Evolutionary conservation across 495 filamentous ascomycete species (phyloP).

Genomic region (Hypomontagnella monticulosa): DNA sequence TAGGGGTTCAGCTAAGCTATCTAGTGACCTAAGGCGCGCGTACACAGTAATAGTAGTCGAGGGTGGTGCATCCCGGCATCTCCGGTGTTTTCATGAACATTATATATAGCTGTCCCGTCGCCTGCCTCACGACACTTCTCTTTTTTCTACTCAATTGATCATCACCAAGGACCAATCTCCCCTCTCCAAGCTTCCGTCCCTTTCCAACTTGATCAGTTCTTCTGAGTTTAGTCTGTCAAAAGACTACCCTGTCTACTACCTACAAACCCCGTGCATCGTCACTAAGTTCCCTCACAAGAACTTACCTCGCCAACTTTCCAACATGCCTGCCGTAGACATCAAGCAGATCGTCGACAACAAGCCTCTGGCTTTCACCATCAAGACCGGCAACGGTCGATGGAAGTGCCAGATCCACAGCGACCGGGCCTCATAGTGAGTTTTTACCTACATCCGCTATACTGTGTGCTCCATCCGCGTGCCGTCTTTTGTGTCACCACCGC

Average conservation of each 20-base stretch:
- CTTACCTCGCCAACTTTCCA: constrained; percentile 33
- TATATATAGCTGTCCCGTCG: constrained; percentile 35
- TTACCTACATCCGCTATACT: too few species aligned
- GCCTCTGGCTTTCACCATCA: constrained; percentile 56
- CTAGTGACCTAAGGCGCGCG: background rate
- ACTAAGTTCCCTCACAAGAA: constrained; percentile 6
- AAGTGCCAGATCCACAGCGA: constrained; percentile 53
- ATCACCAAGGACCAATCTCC: constrained; percentile 28
- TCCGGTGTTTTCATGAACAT: constrained; percentile 22
- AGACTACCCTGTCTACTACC: background rate
- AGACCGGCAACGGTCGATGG: constrained; percentile 51
- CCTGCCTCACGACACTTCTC: background rate
- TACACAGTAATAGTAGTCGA: background rate
- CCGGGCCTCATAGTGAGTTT: constrained; percentile 54
- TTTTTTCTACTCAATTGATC: constrained; percentile 8
- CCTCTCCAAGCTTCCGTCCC: constrained; percentile 10
- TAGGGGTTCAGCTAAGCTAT: constrained; percentile 28
- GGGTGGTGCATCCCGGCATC: background rate
- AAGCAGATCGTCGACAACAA: constrained; percentile 48
- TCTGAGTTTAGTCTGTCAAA: constrained; percentile 10
- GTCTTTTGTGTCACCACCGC: background rate
- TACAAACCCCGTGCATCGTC: background rate
- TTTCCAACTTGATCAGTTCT: background rate
- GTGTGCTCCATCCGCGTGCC: too few species aligned
- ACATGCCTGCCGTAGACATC: constrained; percentile 45